phyloP scores from a whole-genome alignment of 495 filamentous ascomycete genomes.

The Aspergillus nidulans region DNA sequence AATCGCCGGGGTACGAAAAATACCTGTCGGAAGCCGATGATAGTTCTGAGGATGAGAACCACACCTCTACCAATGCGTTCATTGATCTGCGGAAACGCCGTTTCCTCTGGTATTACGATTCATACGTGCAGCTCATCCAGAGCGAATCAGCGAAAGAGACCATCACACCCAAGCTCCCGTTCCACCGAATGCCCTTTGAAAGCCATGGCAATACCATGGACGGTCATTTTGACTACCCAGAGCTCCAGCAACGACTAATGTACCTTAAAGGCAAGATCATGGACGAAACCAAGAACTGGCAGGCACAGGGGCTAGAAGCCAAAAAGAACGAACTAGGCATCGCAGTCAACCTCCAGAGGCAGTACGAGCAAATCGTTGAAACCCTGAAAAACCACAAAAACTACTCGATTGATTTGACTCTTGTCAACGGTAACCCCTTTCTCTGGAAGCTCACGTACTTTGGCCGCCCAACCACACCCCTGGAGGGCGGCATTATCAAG shows the following conservation, averaged over 20 bases:
- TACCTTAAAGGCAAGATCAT: slow-evolving; percentile 64
- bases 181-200: slow-evolving; percentile 84
- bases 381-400: slow-evolving; percentile 63
- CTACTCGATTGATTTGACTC: slow-evolving; percentile 65
- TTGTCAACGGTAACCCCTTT: slow-evolving; percentile 58
- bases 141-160: slow-evolving; percentile 38
- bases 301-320: slow-evolving; percentile 56
- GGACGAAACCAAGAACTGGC: slow-evolving; percentile 69
- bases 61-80: slow-evolving; percentile 64
- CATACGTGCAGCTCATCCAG: slow-evolving; percentile 68
- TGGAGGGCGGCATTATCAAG: slow-evolving; percentile 86
- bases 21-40: slow-evolving; percentile 34
- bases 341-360: slow-evolving; percentile 73
- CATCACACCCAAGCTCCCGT: slow-evolving; percentile 55
- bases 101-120: slow-evolving; percentile 94
- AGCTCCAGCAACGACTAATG: slow-evolving; percentile 63
- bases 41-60: slow-evolving; percentile 22
- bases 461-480: slow-evolving; percentile 85
- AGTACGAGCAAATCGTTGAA: slow-evolving; percentile 78
- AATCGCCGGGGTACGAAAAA: slow-evolving; percentile 14
- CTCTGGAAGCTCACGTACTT: slow-evolving; percentile 71
- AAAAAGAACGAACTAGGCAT: slow-evolving; percentile 66
- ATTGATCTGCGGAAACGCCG: slow-evolving; percentile 85
- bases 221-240: slow-evolving; percentile 78
- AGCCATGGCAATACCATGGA: slow-evolving; percentile 73